Evolutionary conservation across 2,329 filamentous ascomycete genomes (phyloP).

Genomic region (Phaeosphaeria sp.): DNA sequence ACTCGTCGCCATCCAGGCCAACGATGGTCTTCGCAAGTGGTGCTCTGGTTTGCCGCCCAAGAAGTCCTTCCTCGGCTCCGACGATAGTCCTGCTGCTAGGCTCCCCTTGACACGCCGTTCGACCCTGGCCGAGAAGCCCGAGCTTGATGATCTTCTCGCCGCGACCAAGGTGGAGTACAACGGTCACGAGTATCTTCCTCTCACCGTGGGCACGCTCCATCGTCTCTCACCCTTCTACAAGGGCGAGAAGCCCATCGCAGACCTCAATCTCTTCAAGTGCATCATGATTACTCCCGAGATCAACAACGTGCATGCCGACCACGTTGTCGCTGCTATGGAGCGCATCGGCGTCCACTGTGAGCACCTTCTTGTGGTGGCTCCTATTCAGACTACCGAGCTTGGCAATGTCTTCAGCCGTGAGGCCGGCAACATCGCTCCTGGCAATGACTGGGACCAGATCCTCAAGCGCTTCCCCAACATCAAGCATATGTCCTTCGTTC

Average conservation of each 20-base stretch:
- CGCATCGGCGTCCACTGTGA: slow-evolving; percentile 19
- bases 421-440: slow-evolving; percentile 5
- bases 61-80: slow-evolving; percentile 3
- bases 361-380: slow-evolving; percentile 17
- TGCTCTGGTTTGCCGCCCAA: slow-evolving; percentile 14
- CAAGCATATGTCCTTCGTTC: slow-evolving; percentile 13
- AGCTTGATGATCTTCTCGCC: slow-evolving; percentile 19
- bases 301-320: slow-evolving; percentile 15
- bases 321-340: slow-evolving; percentile 14
- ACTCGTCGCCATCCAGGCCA: background rate
- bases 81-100: background rate
- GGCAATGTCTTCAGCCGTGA: slow-evolving; percentile 16
- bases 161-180: slow-evolving; percentile 9
- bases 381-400: slow-evolving; percentile 18
- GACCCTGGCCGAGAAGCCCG: slow-evolving; percentile 18
- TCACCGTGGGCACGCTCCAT: slow-evolving; percentile 10
- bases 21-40: slow-evolving; percentile 5
- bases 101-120: slow-evolving; percentile 11
- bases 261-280: slow-evolving; percentile 16
- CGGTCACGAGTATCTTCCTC: slow-evolving; percentile 15
- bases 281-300: slow-evolving; percentile 21
- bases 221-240: slow-evolving; percentile 16
- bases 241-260: slow-evolving; percentile 17
- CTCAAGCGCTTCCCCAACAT: slow-evolving; percentile 22
- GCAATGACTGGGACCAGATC: slow-evolving; percentile 23